Percentiles rank a stretch among this genome's conserved stretches.
Conservation (phyloP, 805 yeast genomes). For the Yamadazyma phyllophila region DNA sequence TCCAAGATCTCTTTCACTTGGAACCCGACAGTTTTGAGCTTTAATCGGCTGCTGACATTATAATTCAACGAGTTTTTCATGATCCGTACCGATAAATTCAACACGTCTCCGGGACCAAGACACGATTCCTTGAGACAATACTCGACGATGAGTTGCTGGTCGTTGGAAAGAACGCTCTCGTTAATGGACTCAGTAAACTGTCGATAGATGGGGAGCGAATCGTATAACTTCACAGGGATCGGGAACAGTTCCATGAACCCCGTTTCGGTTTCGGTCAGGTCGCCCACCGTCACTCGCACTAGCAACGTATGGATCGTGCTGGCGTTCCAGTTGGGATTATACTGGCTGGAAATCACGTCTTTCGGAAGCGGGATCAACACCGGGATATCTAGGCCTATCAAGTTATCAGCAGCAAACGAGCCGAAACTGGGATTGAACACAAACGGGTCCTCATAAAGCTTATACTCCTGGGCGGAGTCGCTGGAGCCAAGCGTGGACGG, state of each 20-base stretch:
- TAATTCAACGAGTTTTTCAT: constrained; percentile 37
- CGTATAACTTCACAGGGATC: constrained; percentile 54
- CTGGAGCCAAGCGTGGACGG: constrained; percentile 39
- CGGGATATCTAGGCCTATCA: constrained; percentile 59
- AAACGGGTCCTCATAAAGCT: constrained; percentile 33
- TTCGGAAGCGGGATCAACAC: constrained; percentile 54
- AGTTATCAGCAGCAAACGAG: constrained; percentile 31
- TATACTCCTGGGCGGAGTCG: constrained; percentile 32
- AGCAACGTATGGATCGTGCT: constrained; percentile 46
- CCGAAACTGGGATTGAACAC: constrained; percentile 40
- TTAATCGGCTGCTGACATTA: constrained; percentile 29
- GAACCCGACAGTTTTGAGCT: constrained; percentile 44
- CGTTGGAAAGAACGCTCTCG: constrained; percentile 45
- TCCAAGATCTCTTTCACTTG: constrained; percentile 56
- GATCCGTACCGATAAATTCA: constrained; percentile 39
- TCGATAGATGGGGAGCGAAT: constrained; percentile 53
- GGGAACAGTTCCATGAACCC: constrained; percentile 41
- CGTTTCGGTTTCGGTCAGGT: constrained; percentile 27
- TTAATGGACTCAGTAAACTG: constrained; percentile 53
- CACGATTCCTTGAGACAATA: constrained; percentile 50
- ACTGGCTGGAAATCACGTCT: constrained; percentile 53
- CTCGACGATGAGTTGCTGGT: constrained; percentile 47
- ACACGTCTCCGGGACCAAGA: constrained; percentile 56
- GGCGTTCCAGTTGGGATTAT: constrained; percentile 46
- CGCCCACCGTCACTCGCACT: constrained; percentile 35